Evolutionary conservation across 805 yeast genomes (phyloP), one percentile per base, ranked within the genome.

Genomic region (Cyberlindnera sargentensis): DNA sequence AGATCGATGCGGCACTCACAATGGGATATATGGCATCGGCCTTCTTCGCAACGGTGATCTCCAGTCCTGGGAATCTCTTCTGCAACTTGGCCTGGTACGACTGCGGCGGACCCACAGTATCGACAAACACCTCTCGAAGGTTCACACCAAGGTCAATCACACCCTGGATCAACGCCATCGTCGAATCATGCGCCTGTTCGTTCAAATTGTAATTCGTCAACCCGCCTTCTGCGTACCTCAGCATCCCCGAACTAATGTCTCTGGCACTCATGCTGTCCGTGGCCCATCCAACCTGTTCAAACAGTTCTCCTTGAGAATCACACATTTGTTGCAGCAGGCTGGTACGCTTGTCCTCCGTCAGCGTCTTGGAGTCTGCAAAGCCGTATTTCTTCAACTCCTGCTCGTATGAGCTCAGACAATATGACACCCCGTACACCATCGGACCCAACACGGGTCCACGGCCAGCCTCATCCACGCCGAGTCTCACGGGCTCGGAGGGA

Each of bases 391-490:
- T 70, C 20, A 71, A 58, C 1, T 64, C 57, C 29, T 70, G 61
- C 47, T 65, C 66, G 44, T 76, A 84, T 0, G 66, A 61, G 39
- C 73, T 70, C 9, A 80, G 63, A 49, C 95, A 82, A 58, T 88
- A 93, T 3, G 93, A 80, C 6, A 88, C 70, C 3, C 95, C 95
- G 58, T 93, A 93, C 2, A 93, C 99, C 99, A 93, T 93, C 0
- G 98, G 95, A 0, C 99, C 99, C 34, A 95, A 56, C 0, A 95
- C 97, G 0, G 99, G 99, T 0, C 99, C 99, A 51, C 99, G 73
- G 1, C 99, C 99, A 0, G 99, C 99, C 61, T 93, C 99, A 62
- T 93, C 99, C 1, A 93, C 95, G 1, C 99, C 99, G 8, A 93
- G 63, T 4, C 70, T 62, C 2, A 81, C 73, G 0, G 73, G 68